Percentiles rank a stretch among this genome's conserved stretches.
These are phyloP conservation scores for Calonectria pauciramosa DNA, from an alignment of 2,329 filamentous ascomycete genomes.

Conservation along the genomic window DNA sequence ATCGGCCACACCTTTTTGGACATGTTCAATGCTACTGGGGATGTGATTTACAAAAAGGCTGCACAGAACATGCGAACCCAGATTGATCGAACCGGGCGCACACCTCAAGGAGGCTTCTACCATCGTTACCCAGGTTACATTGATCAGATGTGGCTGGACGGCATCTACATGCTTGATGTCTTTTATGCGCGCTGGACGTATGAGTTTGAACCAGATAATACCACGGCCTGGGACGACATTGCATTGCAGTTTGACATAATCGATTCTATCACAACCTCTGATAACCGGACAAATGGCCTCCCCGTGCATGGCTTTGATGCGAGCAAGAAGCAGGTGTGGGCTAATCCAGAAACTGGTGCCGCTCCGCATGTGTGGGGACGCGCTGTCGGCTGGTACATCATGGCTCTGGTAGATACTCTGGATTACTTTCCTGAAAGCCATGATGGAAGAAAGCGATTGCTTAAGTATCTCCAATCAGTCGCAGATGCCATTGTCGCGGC, in stretches of 20 bases:
- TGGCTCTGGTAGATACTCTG: neutral
- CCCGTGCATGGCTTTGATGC: neutral
- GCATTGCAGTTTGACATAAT: conserved; percentile 11
- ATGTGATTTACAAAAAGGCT: neutral
- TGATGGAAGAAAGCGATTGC: neutral
- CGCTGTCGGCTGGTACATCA: neutral
- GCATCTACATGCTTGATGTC: conserved; percentile 38
- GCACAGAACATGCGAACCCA: neutral
- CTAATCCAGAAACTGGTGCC: neutral
- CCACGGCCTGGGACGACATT: conserved; percentile 38
- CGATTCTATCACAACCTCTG: neutral
- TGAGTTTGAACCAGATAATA: conserved; percentile 35
- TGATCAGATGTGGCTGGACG: conserved; percentile 40
- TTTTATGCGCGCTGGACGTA: conserved; percentile 38
- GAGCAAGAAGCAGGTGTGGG: conserved; percentile 1
- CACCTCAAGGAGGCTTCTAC: conserved; percentile 12
- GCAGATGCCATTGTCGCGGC: neutral
- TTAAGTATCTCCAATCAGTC: neutral
- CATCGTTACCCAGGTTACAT: conserved; percentile 43
- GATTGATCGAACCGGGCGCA: neutral
- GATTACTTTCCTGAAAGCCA: neutral
- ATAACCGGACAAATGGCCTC: neutral
- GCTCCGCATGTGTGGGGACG: neutral
- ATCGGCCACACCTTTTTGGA: neutral
- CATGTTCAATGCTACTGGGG: neutral